Percentiles rank a stretch among this genome's conserved stretches.
phyloP scores from a whole-genome alignment of 169 alveolate genomes.

The Plasmodium blacklocki region DNA sequence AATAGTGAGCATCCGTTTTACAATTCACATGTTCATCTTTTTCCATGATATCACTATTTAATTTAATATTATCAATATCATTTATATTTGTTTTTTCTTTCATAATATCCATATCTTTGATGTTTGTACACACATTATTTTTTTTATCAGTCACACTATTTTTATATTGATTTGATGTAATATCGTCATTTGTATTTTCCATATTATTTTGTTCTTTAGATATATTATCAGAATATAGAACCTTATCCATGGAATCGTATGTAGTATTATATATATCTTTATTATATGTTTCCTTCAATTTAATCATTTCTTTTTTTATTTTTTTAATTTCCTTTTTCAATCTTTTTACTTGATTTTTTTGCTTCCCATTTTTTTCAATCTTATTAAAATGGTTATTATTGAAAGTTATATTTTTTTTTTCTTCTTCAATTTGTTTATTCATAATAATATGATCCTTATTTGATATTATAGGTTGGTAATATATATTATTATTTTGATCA shows the following conservation, averaged over 20 bases:
- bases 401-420: neutral
- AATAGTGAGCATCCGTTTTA: neutral
- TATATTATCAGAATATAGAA: neutral
- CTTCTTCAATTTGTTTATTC: slow-evolving; percentile 1
- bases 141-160: neutral
- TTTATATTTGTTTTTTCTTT: neutral
- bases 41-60: neutral
- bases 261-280: neutral
- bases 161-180: neutral
- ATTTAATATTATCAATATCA: neutral
- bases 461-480: neutral
- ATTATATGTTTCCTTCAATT: slow-evolving; percentile 27
- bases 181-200: neutral
- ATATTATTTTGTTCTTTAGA: neutral
- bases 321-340: slow-evolving; percentile 61
- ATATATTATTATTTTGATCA: neutral
- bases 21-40: neutral
- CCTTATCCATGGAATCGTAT: neutral
- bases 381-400: neutral
- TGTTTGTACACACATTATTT: neutral
- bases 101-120: neutral
- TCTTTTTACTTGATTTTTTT: slow-evolving; percentile 52
- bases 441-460: neutral
- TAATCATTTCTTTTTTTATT: slow-evolving; percentile 70
- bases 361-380: slow-evolving; percentile 21